Percentiles rank a stretch among this genome's conserved stretches.
Evolutionary conservation across 345 rosid genomes (phyloP).

Genomic region (Theobroma cacao): DNA sequence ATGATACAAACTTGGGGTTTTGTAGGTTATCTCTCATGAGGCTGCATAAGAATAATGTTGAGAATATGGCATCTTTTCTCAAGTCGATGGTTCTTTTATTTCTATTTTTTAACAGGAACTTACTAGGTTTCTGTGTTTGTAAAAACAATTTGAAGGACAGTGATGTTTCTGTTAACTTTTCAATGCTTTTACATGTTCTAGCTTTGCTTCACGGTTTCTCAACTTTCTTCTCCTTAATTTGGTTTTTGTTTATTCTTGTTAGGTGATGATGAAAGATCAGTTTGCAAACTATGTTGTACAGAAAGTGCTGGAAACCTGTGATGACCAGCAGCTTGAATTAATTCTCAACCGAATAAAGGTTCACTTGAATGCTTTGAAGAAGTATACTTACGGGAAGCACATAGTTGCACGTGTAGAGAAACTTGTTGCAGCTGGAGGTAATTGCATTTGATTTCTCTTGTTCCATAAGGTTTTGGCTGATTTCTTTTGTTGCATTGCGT

Average conservation of each 20-base stretch:
- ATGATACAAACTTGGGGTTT: not conserved
- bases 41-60: not conserved
- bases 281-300: constrained; percentile 98
- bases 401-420: constrained; percentile 97
- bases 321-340: constrained; percentile 82
- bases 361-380: constrained; percentile 85
- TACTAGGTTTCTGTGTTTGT: not conserved
- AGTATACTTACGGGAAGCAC: constrained; percentile 95
- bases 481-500: not conserved
- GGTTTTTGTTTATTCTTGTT: not conserved
- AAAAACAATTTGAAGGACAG: not conserved
- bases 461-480: not conserved
- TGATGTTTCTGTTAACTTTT: not conserved
- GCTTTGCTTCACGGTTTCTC: not conserved
- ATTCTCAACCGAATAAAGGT: constrained; percentile 84
- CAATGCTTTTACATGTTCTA: not conserved
- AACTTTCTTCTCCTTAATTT: not conserved
- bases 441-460: not conserved
- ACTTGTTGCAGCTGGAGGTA: constrained; percentile 97
- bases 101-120: not conserved
- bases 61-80: not conserved
- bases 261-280: constrained; percentile 99
- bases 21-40: not conserved
- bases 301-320: constrained; percentile 94
- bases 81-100: not conserved